Evolutionary conservation across 2,329 filamentous ascomycete genomes (phyloP).

Genomic region (Berkeleyomyces rouxiae): DNA sequence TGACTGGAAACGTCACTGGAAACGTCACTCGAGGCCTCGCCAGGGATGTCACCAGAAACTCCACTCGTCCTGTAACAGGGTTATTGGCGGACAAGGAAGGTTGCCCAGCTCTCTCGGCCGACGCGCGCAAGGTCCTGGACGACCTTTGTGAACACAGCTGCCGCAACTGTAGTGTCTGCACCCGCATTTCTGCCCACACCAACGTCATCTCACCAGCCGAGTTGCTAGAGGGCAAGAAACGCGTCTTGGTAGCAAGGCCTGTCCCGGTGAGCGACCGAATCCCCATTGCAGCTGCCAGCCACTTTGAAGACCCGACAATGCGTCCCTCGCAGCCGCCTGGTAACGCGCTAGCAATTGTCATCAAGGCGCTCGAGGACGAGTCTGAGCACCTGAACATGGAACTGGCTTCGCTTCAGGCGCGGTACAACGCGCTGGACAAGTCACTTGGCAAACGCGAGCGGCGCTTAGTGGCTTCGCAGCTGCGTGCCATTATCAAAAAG

Average conservation of each 20-base stretch:
- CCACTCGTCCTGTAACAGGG: neutral
- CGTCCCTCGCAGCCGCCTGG: slow-evolving; percentile 54
- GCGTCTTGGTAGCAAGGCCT: slow-evolving; percentile 45
- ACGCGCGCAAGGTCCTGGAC: slow-evolving; percentile 37
- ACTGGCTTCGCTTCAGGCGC: slow-evolving; percentile 41
- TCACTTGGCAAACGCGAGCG: slow-evolving; percentile 48
- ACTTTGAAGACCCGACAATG: slow-evolving; percentile 35
- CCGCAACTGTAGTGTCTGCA: slow-evolving; percentile 40
- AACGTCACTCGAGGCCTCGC: slow-evolving; percentile 4
- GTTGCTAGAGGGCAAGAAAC: slow-evolving; percentile 33
- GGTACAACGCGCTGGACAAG: slow-evolving; percentile 51
- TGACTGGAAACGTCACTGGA: slow-evolving; percentile 7
- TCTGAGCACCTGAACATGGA: slow-evolving; percentile 57
- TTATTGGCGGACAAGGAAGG: slow-evolving; percentile 14
- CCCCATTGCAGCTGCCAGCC: slow-evolving; percentile 12
- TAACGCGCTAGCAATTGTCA: slow-evolving; percentile 61
- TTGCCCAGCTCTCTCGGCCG: slow-evolving; percentile 32
- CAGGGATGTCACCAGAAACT: neutral
- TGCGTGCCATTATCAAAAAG: slow-evolving; percentile 42
- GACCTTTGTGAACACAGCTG: slow-evolving; percentile 37
- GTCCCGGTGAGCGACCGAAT: slow-evolving; percentile 46
- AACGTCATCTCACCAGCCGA: slow-evolving; percentile 24
- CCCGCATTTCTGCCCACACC: slow-evolving; percentile 33
- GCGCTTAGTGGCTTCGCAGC: slow-evolving; percentile 40
- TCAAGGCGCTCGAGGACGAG: slow-evolving; percentile 70